phyloP scores from a whole-genome alignment of 2,329 filamentous ascomycete species.

The Orbilia ellipsospora region DNA sequence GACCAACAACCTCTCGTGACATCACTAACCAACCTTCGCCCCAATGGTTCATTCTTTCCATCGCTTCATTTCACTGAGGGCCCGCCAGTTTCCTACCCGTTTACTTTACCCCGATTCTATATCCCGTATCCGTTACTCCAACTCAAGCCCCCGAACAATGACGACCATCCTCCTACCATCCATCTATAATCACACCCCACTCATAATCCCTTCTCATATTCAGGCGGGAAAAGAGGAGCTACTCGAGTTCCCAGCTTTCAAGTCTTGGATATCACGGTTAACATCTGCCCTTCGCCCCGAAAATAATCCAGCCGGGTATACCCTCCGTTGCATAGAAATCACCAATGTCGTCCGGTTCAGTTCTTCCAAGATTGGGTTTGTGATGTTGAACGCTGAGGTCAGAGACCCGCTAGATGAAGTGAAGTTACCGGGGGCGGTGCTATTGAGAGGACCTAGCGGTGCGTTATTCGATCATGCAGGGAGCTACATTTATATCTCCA shows the following conservation, averaged over 20 bases:
- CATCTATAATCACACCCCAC: conserved; percentile 23
- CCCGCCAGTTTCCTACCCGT: no score
- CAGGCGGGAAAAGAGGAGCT: conserved; percentile 19
- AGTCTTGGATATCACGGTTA: conserved; percentile 46
- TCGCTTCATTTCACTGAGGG: not conserved
- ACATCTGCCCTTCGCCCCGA: conserved; percentile 32
- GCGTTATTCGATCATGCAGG: not conserved
- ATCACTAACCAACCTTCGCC: not conserved
- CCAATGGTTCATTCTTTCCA: conserved; percentile 2
- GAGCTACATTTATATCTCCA: no score
- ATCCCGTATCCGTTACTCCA: conserved; percentile 6
- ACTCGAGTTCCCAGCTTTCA: conserved; percentile 45
- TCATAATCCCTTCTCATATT: conserved; percentile 37
- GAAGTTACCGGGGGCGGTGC: conserved; percentile 67
- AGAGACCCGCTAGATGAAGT: conserved; percentile 66
- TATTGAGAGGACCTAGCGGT: conserved; percentile 72
- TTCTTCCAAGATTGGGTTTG: conserved; percentile 66
- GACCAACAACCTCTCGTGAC: not conserved
- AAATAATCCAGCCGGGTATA: conserved; percentile 50
- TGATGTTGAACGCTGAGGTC: conserved; percentile 68
- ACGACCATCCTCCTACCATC: conserved; percentile 22
- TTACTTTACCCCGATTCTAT: not conserved
- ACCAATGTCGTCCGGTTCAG: conserved; percentile 46
- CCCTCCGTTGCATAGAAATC: conserved; percentile 24
- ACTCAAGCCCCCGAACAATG: conserved; percentile 13